These are phyloP conservation scores for Euphorbia peplus DNA, from an alignment of 345 rosid species.

Conservation along the genomic window DNA sequence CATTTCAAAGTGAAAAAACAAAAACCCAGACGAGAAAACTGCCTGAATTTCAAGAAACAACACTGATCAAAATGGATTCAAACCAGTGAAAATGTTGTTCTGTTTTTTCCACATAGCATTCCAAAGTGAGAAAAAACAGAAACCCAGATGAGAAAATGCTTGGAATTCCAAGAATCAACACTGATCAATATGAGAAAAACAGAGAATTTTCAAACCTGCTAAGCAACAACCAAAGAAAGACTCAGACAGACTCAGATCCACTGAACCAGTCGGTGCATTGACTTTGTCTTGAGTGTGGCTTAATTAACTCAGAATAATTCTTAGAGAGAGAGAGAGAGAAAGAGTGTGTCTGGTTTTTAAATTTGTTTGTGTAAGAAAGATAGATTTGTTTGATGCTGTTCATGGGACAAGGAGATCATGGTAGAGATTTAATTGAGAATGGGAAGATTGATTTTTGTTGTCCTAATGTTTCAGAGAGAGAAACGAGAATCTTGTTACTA, in stretches of 20 bases:
- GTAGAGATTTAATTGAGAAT: slow-evolving; percentile 14
- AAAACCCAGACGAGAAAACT: slow-evolving; percentile 15
- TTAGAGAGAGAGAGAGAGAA: not conserved
- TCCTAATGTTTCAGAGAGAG: slow-evolving; percentile 10
- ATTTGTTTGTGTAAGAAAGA: too few relatives aligned
- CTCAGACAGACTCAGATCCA: slow-evolving; percentile 26
- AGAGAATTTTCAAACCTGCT: slow-evolving; percentile 6
- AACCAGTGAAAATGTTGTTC: not conserved
- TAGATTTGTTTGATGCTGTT: not conserved
- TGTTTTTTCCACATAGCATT: not conserved
- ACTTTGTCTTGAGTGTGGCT: slow-evolving; percentile 17
- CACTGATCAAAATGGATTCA: too few relatives aligned
- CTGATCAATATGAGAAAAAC: not conserved
- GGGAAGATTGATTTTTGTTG: slow-evolving; percentile 22
- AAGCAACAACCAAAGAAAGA: slow-evolving; percentile 10
- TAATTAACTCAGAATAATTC: slow-evolving; percentile 1
- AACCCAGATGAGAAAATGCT: slow-evolving; percentile 17
- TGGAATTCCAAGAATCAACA: not conserved
- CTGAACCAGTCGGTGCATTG: slow-evolving; percentile 38
- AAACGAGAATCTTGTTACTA: slow-evolving; percentile 17
- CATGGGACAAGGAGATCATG: slow-evolving; percentile 22
- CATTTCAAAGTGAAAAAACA: not conserved
- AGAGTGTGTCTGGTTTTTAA: not conserved
- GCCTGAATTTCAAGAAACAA: slow-evolving; percentile 6
- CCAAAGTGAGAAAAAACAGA: not conserved